phyloP scores from a whole-genome alignment of 345 rosid species.

The Durio zibethinus region DNA sequence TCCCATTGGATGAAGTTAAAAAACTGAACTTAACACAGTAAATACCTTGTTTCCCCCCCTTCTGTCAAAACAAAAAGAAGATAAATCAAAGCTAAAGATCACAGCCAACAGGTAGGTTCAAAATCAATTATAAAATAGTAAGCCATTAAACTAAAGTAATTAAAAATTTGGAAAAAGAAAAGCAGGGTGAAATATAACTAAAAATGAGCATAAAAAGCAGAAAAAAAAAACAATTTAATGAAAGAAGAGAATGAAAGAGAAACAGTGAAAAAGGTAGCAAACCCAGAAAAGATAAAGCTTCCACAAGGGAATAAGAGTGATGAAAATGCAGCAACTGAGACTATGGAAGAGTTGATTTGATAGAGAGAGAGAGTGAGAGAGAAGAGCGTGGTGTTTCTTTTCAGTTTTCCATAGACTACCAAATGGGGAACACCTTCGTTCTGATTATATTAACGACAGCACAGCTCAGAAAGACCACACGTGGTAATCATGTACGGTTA shows the following conservation, averaged over 20 bases:
- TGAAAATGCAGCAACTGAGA: neutral
- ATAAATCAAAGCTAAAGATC: neutral
- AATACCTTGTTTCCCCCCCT: neutral
- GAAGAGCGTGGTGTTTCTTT: neutral
- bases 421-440: neutral
- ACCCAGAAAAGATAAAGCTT: neutral
- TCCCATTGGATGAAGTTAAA: slow-evolving; percentile 1
- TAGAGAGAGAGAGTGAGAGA: neutral
- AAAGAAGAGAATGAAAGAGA: neutral
- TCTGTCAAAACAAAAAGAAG: neutral
- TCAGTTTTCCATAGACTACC: neutral
- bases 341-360: neutral
- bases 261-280: neutral
- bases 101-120: neutral
- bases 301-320: neutral
- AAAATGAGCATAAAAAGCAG: neutral
- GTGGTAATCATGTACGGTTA: slow-evolving; percentile 13
- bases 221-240: neutral
- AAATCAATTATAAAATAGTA: neutral
- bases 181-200: neutral
- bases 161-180: neutral
- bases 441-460: neutral
- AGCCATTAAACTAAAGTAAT: neutral
- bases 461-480: slow-evolving; percentile 10
- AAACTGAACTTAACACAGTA: neutral